Evolutionary conservation across 441 rosid species (phyloP), one percentile per base, ranked within the genome.

Genomic region (Pelargonium australe): DNA sequence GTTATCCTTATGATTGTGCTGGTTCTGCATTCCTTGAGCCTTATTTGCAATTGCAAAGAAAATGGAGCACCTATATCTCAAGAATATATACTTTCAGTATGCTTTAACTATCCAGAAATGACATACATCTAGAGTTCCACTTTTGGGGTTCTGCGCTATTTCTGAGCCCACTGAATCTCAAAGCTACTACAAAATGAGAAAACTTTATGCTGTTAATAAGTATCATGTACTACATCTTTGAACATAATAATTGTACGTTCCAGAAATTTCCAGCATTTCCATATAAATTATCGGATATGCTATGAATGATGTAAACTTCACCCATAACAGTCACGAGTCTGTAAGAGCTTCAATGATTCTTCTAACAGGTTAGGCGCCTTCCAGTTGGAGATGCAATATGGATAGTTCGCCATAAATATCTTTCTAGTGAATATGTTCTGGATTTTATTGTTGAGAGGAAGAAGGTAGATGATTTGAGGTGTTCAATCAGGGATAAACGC

Each of bases 401-500:
- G 98, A 82, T 94, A 68, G 96, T 94, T 74, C 82, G 84, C 73
- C 96, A 94, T 71, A 94, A 87, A 62, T 79, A 75, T 77, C 72
- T 77, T 53, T 70, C 57, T 57, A 72, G 70, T 60, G 99, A 94
- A 74, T 89, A 88, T 80, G 94, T 91, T 81, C 91, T 89, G 64
- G 99, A 94, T 83, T 89, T 89, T 78, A 86, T 94, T 75, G 95
- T 90, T 68, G 96, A 94, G 82, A 85, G 98, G 82, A 91, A 94
- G 85, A 89, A 83, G 3, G 80, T 94, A 71, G 89, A 85, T 73
- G 97, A 94, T 70, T 70, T 94, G 73, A 90, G 94, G 60, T 86
- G 85, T 11, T 94, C 99, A 37, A 94, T 94, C 61, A 80, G 92
- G 75, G 99, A 91, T 77, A 86, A 87, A 68, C 95, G 99, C 40